Conservation (phyloP, 169 alveolate species). For the Plasmodium berghei region DNA sequence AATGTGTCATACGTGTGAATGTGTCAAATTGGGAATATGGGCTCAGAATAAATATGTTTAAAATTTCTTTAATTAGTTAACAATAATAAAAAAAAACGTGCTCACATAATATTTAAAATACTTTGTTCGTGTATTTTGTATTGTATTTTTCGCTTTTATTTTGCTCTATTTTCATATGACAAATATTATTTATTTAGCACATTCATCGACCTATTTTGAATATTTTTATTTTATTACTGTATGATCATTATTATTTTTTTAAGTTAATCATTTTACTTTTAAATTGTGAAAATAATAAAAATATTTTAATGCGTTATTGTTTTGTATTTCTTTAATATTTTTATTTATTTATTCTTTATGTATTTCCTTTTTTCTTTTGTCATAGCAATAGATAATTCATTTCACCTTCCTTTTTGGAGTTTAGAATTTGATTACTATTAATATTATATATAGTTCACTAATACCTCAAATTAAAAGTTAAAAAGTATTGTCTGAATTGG, state of each 20-base stretch:
- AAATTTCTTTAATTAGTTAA: background rate
- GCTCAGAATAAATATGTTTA: too few species aligned
- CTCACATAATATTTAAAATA: background rate
- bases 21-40: too few species aligned
- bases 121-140: background rate
- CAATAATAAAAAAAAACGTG: background rate
- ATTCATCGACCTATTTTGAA: background rate
- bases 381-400: background rate
- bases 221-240: background rate
- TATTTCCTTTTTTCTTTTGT: background rate
- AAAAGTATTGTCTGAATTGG: too few species aligned
- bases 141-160: background rate
- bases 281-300: background rate
- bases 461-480: too few species aligned
- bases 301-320: background rate
- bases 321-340: background rate
- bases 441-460: constrained; percentile 3
- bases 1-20: too few species aligned
- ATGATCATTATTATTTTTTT: background rate
- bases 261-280: background rate
- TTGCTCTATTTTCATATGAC: too few species aligned
- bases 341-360: too few species aligned
- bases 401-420: constrained; percentile 8
- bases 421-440: constrained; percentile 3
- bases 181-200: too few species aligned